Percentiles rank a stretch among this genome's conserved stretches.
Evolutionary conservation across 1,284 basidiomycete genomes (phyloP).

Genomic region (Cryptococcus sp.): DNA sequence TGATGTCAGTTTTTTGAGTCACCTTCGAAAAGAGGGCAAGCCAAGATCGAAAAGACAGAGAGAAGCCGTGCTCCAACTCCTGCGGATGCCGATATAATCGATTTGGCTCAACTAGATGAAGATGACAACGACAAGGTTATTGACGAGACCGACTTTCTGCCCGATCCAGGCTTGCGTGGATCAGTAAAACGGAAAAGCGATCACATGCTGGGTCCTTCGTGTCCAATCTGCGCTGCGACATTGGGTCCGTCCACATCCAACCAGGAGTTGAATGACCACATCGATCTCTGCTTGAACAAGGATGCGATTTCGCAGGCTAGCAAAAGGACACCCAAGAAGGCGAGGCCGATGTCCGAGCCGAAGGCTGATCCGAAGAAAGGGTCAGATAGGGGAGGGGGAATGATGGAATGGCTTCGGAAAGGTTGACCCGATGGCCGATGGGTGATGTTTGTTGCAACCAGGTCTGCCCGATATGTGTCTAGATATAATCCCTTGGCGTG

Average conservation of each 20-base stretch:
- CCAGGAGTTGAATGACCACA: slow-evolving; percentile 42
- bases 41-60: neutral
- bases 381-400: slow-evolving; percentile 4
- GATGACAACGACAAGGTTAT: slow-evolving; percentile 8
- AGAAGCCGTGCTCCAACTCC: neutral
- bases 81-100: slow-evolving; percentile 4
- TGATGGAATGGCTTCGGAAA: slow-evolving; percentile 10
- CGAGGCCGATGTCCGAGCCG: slow-evolving; percentile 4
- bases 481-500: no score
- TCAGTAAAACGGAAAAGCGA: neutral
- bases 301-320: slow-evolving; percentile 28
- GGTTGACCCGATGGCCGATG: no score
- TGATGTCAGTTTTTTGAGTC: slow-evolving; percentile 23
- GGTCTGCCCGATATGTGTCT: no score
- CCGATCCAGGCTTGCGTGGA: neutral
- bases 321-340: slow-evolving; percentile 16
- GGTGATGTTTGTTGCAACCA: no score
- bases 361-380: neutral
- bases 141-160: slow-evolving; percentile 9
- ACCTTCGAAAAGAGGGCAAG: slow-evolving; percentile 9
- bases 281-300: slow-evolving; percentile 43
- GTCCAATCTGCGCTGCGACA: slow-evolving; percentile 38
- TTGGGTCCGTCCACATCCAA: slow-evolving; percentile 36
- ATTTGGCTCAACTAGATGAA: slow-evolving; percentile 10
- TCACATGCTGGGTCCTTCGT: slow-evolving; percentile 21